Conservation (phyloP, 768 basidiomycete genomes). For the Lanmaoa rubissima region DNA sequence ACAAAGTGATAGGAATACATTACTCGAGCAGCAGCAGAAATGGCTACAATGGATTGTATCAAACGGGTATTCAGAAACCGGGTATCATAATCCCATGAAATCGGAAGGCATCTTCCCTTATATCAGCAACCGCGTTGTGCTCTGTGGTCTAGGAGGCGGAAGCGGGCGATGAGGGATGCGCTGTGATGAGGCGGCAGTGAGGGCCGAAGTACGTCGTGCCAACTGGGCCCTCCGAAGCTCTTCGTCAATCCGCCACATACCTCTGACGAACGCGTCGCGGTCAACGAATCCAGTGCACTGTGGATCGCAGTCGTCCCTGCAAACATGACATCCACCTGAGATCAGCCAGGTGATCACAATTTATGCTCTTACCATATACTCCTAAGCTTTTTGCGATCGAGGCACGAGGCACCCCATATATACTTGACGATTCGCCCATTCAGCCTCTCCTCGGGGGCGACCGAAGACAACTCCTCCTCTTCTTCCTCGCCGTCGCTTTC, state of each 20-base stretch:
- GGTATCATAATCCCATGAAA: constrained; percentile 12
- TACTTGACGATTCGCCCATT: constrained; percentile 54
- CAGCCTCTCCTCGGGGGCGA: constrained; percentile 46
- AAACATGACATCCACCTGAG: constrained; percentile 1
- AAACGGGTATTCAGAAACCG: constrained; percentile 20
- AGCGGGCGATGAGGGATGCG: constrained; percentile 34
- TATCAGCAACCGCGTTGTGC: constrained; percentile 11
- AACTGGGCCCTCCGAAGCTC: constrained; percentile 65
- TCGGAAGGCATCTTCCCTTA: background rate
- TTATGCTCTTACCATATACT: constrained; percentile 60
- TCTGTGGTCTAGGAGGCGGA: constrained; percentile 19
- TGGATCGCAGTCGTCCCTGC: constrained; percentile 71
- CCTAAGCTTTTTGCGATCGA: constrained; percentile 50
- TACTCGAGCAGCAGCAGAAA: background rate
- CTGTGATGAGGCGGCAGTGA: constrained; percentile 33
- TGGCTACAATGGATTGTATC: background rate
- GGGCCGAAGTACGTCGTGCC: constrained; percentile 31
- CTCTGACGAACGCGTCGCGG: constrained; percentile 64
- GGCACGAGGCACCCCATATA: constrained; percentile 62
- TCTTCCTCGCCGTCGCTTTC: constrained; percentile 30
- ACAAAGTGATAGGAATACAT: constrained; percentile 13
- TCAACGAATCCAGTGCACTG: constrained; percentile 54
- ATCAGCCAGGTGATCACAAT: background rate
- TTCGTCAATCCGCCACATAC: constrained; percentile 88
- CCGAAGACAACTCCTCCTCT: constrained; percentile 12